Evolutionary conservation across 768 basidiomycete genomes (phyloP), one percentile per base, ranked within the genome.

Genomic region (Saitozyma podzolica): DNA sequence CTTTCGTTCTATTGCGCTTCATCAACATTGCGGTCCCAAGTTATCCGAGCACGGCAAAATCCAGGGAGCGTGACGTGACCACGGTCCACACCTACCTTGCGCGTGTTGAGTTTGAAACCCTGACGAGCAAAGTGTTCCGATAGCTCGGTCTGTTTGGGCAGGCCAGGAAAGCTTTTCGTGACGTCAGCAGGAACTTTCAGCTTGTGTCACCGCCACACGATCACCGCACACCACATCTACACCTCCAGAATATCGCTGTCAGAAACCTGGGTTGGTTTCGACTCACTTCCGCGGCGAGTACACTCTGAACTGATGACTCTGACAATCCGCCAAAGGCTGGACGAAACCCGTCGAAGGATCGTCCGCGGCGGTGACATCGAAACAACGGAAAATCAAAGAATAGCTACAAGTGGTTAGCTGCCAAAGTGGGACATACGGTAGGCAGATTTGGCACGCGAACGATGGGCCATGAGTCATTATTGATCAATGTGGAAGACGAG

Each of bases 31-130:
- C 29, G 29, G 29, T 29, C 29, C 29, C 29, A 29, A 29, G 29
- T 29, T 29, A 29, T 29, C 2, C 29, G 29, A 29, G 29, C 43
- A 40, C 52, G 14, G 50, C 45, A 17, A 11, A 17, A 47, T 47
- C 45, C 11, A 47, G 13, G 45, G n/a, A 47, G 45, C 45, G n/a
- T 17, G n/a, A 47, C 42, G 8, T 14, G 11, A 49, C 37, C 6
- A 55, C 5, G 20, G 39, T 10, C 47, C 14, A 43, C 40, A 40
- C 71, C 63, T 40, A 73, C 72, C 59, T 76, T 76, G 8, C 75
- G 66, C 3, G 72, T 68, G 50, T 74, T 76, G 14, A 76, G 64
- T 51, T 76, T 76, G 70, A 74, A 76, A 1, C 75, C 75, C 40
- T 68, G 68, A 17, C 61, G 57, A 20, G 58, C 63, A 56, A 76